Conservation (phyloP, 169 alveolate species). For the Blepharisma undulans region DNA sequence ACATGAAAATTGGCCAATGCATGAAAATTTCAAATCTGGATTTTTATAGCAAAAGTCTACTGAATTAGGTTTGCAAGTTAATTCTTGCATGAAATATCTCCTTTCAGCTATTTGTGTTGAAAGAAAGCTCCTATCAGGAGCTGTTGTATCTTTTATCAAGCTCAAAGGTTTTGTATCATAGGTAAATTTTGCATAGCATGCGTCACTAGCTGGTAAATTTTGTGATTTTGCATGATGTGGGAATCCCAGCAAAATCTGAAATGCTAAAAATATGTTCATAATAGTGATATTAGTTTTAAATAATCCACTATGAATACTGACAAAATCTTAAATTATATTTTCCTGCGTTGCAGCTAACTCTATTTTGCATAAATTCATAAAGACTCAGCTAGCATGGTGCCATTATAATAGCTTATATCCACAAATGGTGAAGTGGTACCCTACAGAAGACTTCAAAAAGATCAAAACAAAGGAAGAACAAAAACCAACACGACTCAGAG, state of each 20-base stretch:
- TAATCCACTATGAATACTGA: not conserved
- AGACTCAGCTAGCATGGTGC: not conserved
- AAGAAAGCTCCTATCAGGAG: not conserved
- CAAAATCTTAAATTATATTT: not conserved
- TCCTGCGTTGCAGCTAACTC: not conserved
- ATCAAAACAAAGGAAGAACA: not conserved
- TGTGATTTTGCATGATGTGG: not conserved
- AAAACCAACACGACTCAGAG: conserved; percentile 6
- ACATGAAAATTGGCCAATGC: not conserved
- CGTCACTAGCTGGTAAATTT: not conserved
- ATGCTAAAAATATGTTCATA: not conserved
- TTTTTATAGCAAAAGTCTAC: not conserved
- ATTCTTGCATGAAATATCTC: not conserved
- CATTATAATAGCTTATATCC: not conserved
- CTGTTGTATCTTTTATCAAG: not conserved
- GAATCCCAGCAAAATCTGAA: not conserved
- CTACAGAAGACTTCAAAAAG: conserved; percentile 39
- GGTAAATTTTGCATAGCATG: not conserved
- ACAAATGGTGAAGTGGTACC: conserved; percentile 46
- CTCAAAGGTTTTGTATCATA: not conserved
- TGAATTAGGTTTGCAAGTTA: not conserved
- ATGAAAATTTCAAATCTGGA: not conserved
- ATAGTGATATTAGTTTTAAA: not conserved
- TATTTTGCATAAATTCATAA: not conserved
- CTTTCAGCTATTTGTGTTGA: not conserved